Evolutionary conservation across 306 rosid species (phyloP).

Genomic region (Fragaria vesca): DNA sequence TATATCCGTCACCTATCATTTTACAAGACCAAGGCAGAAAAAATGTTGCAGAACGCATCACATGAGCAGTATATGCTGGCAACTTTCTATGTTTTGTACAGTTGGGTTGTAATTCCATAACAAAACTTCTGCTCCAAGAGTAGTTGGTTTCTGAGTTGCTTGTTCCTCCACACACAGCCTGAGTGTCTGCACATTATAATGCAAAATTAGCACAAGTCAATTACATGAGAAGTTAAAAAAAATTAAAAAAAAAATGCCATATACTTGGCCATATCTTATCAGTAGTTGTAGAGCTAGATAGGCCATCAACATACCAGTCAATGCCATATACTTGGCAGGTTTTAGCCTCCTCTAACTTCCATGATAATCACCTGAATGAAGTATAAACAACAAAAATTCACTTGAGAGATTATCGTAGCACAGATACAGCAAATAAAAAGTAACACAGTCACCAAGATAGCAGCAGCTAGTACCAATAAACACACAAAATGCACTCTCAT

Average conservation of each 20-base stretch:
- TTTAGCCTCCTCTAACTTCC: slow-evolving; percentile 79
- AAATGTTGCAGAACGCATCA: slow-evolving; percentile 68
- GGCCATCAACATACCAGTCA: slow-evolving; percentile 42
- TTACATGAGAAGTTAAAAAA: background rate
- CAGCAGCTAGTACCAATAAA: background rate
- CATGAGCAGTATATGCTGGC: slow-evolving; percentile 67
- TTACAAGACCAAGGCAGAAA: slow-evolving; percentile 90
- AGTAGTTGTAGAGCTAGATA: background rate
- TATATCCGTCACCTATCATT: slow-evolving; percentile 77
- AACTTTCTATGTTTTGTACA: slow-evolving; percentile 71
- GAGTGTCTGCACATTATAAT: slow-evolving; percentile 36
- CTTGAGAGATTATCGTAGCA: slow-evolving; percentile 5
- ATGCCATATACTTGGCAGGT: slow-evolving; percentile 47
- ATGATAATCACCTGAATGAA: slow-evolving; percentile 40
- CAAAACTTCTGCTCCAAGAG: slow-evolving; percentile 48
- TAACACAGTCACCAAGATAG: background rate
- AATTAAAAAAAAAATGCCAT: too few relatives aligned
- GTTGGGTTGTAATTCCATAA: slow-evolving; percentile 81
- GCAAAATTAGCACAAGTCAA: slow-evolving; percentile 3
- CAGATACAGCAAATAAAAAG: background rate
- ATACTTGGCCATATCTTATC: background rate
- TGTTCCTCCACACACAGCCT: slow-evolving; percentile 60
- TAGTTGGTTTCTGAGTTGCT: slow-evolving; percentile 28
- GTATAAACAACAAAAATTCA: slow-evolving; percentile 13
- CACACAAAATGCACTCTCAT: background rate